A percentile compares a stretch with the other conserved stretches of the same genome.
Evolutionary conservation across 2,329 filamentous ascomycete genomes (phyloP).

Genomic region (Trichoderma sp.): DNA sequence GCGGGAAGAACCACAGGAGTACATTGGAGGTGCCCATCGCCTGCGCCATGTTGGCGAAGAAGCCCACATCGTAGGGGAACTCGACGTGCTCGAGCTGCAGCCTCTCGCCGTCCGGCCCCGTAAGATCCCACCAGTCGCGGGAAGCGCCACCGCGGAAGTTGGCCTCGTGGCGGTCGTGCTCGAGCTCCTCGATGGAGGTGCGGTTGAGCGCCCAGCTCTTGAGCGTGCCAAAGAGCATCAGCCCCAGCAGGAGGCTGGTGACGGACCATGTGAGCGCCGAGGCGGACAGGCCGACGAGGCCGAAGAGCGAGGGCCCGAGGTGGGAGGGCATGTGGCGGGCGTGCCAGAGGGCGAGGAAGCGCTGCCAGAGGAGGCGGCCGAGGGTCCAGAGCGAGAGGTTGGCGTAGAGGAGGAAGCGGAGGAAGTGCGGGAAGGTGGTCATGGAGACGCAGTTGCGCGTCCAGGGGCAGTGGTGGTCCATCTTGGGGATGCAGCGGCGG

Average conservation of each 20-base stretch:
- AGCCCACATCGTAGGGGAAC: conserved; percentile 79
- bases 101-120: conserved; percentile 42
- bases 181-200: conserved; percentile 83
- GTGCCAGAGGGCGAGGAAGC: conserved; percentile 63
- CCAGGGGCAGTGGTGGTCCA: conserved; percentile 90
- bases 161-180: conserved; percentile 64
- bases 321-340: conserved; percentile 71
- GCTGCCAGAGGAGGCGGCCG: conserved; percentile 60
- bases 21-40: conserved; percentile 72
- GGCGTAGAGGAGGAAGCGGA: conserved; percentile 74
- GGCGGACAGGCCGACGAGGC: conserved; percentile 63
- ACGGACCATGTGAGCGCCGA: conserved; percentile 60
- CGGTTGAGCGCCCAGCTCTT: conserved; percentile 67
- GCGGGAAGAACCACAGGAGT: conserved; percentile 69
- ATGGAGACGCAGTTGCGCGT: conserved; percentile 81
- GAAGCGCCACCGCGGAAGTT: conserved; percentile 53
- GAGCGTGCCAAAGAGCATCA: conserved; percentile 66
- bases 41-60: conserved; percentile 72
- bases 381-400: conserved; percentile 67
- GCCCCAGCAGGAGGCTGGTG: conserved; percentile 61
- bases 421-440: conserved; percentile 78
- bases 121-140: conserved; percentile 49
- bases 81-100: conserved; percentile 65
- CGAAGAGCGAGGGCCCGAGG: conserved; percentile 65
- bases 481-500: conserved; percentile 72